Percentiles rank a stretch among this genome's conserved stretches.
phyloP scores from a whole-genome alignment of 148 eudicot species.

The Rhododendron ferrugineum region DNA sequence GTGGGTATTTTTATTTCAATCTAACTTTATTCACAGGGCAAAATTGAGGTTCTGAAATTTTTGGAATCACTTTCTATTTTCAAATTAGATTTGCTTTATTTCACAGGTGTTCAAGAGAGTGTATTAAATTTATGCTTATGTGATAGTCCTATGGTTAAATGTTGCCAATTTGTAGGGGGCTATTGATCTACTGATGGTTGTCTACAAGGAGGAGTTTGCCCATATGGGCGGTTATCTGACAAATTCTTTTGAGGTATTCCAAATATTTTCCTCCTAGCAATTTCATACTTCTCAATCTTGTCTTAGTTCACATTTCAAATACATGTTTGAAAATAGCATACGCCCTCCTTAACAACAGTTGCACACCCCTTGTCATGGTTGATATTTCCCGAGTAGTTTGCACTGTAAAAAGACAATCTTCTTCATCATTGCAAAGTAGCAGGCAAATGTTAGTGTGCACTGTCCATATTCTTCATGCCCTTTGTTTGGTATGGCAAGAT shows the following conservation, averaged over 20 bases:
- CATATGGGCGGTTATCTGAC: constrained; percentile 33
- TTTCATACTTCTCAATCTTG: not conserved
- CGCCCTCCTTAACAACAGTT: not conserved
- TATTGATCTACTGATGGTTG: constrained; percentile 26
- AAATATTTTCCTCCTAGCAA: not conserved
- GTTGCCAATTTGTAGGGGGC: constrained; percentile 21
- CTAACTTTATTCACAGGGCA: not conserved
- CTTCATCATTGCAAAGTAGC: not conserved
- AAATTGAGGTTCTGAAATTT: not conserved
- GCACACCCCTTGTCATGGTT: not conserved
- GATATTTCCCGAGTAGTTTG: not conserved
- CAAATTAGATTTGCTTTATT: not conserved
- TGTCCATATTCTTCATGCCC: not conserved
- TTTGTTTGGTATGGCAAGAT: not conserved
- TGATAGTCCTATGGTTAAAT: not conserved
- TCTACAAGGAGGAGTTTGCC: constrained; percentile 30
- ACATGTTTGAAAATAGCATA: not conserved
- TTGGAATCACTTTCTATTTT: not conserved
- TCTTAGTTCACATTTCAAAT: not conserved
- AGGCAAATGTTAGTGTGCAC: not conserved
- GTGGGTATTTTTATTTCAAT: constrained; percentile 13
- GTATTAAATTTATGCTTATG: not conserved
- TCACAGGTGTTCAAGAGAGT: not conserved
- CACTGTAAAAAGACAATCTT: not conserved
- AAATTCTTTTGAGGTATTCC: constrained; percentile 25